A percentile compares a stretch with the other conserved stretches of the same genome.
These are phyloP conservation scores for Perkinsus olseni DNA, from an alignment of 169 alveolate species.

Conservation along the genomic window DNA sequence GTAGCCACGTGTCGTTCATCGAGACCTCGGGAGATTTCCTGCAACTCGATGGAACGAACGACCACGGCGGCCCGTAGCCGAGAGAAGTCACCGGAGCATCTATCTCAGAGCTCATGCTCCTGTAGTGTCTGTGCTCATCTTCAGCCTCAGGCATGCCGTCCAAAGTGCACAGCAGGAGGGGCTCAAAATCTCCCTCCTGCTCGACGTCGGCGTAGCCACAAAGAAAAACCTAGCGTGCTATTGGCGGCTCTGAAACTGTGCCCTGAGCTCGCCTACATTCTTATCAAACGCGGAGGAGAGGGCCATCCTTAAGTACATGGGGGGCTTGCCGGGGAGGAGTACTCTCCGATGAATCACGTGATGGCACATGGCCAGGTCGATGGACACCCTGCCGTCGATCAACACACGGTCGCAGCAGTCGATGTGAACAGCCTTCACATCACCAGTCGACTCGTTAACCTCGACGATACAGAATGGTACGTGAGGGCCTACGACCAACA, in stretches of 20 bases:
- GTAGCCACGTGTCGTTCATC: too few relatives aligned
- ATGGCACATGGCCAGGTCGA: neutral
- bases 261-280: neutral
- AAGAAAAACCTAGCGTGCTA: neutral
- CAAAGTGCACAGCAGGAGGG: neutral
- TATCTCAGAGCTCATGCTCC: neutral
- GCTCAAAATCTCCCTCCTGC: neutral
- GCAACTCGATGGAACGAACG: too few relatives aligned
- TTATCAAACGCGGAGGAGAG: neutral
- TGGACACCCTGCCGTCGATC: neutral
- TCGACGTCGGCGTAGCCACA: neutral
- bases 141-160: neutral
- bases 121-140: neutral
- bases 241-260: neutral
- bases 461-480: neutral
- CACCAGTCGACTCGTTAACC: neutral
- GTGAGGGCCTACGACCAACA: neutral
- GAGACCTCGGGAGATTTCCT: too few relatives aligned
- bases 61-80: too few relatives aligned
- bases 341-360: neutral
- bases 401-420: neutral
- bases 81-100: neutral
- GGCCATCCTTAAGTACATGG: neutral
- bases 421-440: neutral
- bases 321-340: neutral